Percentiles rank a stretch among this genome's conserved stretches.
phyloP scores from a whole-genome alignment of 768 basidiomycete genomes.

The Amyloporia xantha region DNA sequence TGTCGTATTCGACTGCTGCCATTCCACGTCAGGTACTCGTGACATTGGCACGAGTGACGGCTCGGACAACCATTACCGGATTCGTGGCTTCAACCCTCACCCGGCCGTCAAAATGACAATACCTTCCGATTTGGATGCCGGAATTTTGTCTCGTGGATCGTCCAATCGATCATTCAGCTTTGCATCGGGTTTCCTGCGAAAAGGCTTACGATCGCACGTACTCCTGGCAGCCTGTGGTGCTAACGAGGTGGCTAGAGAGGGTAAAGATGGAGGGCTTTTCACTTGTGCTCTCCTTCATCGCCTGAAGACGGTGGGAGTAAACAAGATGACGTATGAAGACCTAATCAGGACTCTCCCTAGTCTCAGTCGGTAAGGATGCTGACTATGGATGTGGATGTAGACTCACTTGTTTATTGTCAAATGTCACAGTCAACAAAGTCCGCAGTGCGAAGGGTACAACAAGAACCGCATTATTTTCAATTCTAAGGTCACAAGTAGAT shows the following conservation, averaged over 20 bases:
- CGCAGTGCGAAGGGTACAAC: neutral
- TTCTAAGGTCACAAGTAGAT: neutral
- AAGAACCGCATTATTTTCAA: neutral
- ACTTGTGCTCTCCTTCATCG: neutral
- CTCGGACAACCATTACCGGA: too few relatives aligned
- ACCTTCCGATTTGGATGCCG: neutral
- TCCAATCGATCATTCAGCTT: neutral
- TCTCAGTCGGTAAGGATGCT: neutral
- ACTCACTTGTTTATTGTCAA: too few relatives aligned
- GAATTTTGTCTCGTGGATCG: neutral
- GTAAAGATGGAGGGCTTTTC: neutral
- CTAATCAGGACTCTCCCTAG: too few relatives aligned
- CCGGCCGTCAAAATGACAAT: neutral
- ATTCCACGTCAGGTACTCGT: neutral
- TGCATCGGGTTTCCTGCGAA: neutral
- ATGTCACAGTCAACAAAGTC: neutral
- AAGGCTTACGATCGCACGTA: neutral
- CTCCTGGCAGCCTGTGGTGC: neutral
- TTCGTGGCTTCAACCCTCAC: too few relatives aligned
- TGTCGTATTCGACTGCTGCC: neutral
- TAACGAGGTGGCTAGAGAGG: neutral
- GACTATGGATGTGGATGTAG: neutral
- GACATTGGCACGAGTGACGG: too few relatives aligned
- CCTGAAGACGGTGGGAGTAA: neutral
- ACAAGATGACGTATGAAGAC: neutral